These are phyloP conservation scores for Lobosporangium transversale DNA, from an alignment of 192 early-diverging fungal species.

Conservation along the genomic window DNA sequence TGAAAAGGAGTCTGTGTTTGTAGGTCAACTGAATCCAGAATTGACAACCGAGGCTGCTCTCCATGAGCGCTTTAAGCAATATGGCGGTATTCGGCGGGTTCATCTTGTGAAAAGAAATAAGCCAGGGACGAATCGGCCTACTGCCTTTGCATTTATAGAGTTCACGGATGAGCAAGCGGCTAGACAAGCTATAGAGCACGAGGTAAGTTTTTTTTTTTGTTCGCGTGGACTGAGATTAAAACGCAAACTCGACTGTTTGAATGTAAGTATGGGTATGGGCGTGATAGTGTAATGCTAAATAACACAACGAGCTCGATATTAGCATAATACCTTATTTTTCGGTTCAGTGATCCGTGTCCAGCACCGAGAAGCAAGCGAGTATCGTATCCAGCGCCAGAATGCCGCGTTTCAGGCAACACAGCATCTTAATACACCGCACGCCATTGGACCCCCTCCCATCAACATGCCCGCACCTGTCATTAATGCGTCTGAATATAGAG, in stretches of 20 bases:
- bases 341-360: slow-evolving; percentile 44
- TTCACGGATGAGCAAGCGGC: slow-evolving; percentile 61
- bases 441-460: not conserved
- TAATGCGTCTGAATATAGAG: not conserved
- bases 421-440: slow-evolving; percentile 5
- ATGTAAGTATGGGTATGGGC: too few relatives aligned
- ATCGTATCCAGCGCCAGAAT: slow-evolving; percentile 31
- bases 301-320: too few relatives aligned
- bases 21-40: slow-evolving; percentile 70
- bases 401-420: slow-evolving; percentile 22
- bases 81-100: slow-evolving; percentile 64
- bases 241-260: too few relatives aligned
- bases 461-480: not conserved
- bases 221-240: too few relatives aligned
- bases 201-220: slow-evolving; percentile 56
- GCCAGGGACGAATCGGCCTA: slow-evolving; percentile 25
- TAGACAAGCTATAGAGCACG: slow-evolving; percentile 59
- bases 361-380: slow-evolving; percentile 41
- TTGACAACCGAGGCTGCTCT: slow-evolving; percentile 58
- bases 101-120: slow-evolving; percentile 60
- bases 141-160: slow-evolving; percentile 74
- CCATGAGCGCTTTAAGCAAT: slow-evolving; percentile 59
- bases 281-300: too few relatives aligned
- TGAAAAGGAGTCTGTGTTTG: slow-evolving; percentile 67
- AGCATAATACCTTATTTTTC: slow-evolving; percentile 45